Percentiles rank a stretch among this genome's conserved stretches.
Conservation (phyloP, 1,284 basidiomycete species). For the Gastroboletus turbinatus region DNA sequence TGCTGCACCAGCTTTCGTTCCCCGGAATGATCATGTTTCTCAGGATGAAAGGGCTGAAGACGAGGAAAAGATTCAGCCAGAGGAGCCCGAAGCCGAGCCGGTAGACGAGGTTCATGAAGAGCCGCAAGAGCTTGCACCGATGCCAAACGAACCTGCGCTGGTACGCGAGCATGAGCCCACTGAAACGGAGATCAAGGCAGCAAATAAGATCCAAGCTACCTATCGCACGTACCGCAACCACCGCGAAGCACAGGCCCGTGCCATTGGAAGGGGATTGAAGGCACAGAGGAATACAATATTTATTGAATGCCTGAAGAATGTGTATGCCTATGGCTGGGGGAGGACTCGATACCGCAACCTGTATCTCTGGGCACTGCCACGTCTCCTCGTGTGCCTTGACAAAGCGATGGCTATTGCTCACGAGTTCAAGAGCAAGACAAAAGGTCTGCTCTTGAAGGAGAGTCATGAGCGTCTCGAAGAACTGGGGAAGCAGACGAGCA, state of each 20-base stretch:
- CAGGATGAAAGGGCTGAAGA: neutral
- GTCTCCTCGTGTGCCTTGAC: conserved; percentile 47
- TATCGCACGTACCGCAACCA: conserved; percentile 28
- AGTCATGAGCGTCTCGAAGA: conserved; percentile 37
- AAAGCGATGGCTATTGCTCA: conserved; percentile 30
- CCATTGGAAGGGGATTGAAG: conserved; percentile 28
- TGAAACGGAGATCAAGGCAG: conserved; percentile 20
- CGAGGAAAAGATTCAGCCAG: neutral
- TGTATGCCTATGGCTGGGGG: conserved; percentile 36
- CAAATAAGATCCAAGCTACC: conserved; percentile 14
- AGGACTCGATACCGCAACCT: conserved; percentile 39
- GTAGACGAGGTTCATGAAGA: conserved; percentile 23
- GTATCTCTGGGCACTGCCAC: conserved; percentile 52
- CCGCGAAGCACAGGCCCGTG: conserved; percentile 23
- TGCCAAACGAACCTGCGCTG: conserved; percentile 8
- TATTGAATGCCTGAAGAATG: conserved; percentile 34
- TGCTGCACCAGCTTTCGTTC: conserved; percentile 17
- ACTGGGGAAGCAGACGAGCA: conserved; percentile 31
- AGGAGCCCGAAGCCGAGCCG: conserved; percentile 12
- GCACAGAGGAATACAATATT: conserved; percentile 34
- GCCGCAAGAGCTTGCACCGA: conserved; percentile 3
- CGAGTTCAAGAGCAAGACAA: conserved; percentile 27
- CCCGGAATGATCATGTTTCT: neutral
- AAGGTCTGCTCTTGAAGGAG: conserved; percentile 32
- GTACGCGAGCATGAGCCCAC: conserved; percentile 20